Evolutionary conservation across 495 filamentous ascomycete genomes (phyloP).

Genomic region (Mytilinidion resinicola): DNA sequence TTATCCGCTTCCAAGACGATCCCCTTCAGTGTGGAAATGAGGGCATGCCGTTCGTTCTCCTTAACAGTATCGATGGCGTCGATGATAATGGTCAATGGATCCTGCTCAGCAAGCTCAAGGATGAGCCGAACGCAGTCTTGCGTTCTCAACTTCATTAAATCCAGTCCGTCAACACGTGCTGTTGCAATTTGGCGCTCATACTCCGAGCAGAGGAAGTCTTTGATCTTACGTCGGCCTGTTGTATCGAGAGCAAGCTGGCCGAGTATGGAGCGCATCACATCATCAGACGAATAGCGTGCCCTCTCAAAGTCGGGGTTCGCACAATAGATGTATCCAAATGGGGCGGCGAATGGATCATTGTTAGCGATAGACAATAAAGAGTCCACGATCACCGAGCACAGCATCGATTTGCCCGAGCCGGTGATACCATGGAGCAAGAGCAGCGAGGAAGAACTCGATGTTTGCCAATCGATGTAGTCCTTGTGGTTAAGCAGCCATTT

Average conservation of each 20-base stretch:
- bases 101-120: slow-evolving; percentile 8
- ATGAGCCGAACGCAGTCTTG: background rate
- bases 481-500: slow-evolving; percentile 27
- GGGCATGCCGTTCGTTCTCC: slow-evolving; percentile 20
- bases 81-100: slow-evolving; percentile 37
- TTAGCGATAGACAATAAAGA: too few relatives aligned
- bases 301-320: slow-evolving; percentile 11
- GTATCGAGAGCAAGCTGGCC: slow-evolving; percentile 7
- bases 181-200: slow-evolving; percentile 1
- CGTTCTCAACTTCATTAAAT: background rate
- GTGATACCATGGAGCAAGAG: slow-evolving; percentile 35
- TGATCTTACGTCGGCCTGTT: too few relatives aligned
- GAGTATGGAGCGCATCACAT: slow-evolving; percentile 8
- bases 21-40: slow-evolving; percentile 33
- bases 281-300: slow-evolving; percentile 5
- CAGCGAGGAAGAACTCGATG: slow-evolving; percentile 31
- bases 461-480: slow-evolving; percentile 24
- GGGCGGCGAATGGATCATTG: slow-evolving; percentile 11
- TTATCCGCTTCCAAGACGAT: slow-evolving; percentile 29
- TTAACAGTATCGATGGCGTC: slow-evolving; percentile 47
- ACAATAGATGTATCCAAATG: slow-evolving; percentile 23
- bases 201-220: slow-evolving; percentile 5
- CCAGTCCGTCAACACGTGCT: background rate
- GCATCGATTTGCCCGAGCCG: slow-evolving; percentile 33
- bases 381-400: slow-evolving; percentile 8